A percentile compares a stretch with the other conserved stretches of the same genome.
Conservation (phyloP, 148 eudicot species). For the Polygonum aviculare region DNA sequence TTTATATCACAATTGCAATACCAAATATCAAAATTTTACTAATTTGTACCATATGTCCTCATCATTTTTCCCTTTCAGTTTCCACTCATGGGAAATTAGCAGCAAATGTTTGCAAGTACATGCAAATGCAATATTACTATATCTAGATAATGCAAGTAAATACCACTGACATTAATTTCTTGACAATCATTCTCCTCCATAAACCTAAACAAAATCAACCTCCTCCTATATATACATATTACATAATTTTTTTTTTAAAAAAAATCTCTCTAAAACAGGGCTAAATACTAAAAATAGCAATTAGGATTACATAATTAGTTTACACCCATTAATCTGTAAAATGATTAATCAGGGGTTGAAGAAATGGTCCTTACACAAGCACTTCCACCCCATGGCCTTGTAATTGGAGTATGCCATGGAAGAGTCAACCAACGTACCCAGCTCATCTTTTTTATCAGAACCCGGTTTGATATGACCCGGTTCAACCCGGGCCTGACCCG, state of each 20-base stretch:
- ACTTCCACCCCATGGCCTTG: slow-evolving; percentile 96
- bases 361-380: slow-evolving; percentile 54
- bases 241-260: background rate
- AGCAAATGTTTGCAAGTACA: background rate
- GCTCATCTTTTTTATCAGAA: background rate
- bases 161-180: background rate
- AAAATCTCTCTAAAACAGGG: background rate
- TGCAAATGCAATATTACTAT: background rate
- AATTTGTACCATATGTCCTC: background rate
- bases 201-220: background rate
- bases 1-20: background rate
- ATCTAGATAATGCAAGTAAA: background rate
- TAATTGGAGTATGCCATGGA: slow-evolving; percentile 56
- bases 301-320: background rate
- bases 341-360: slow-evolving; percentile 47
- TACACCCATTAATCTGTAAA: background rate
- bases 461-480: background rate
- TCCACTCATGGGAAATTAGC: background rate
- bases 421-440: slow-evolving; percentile 17
- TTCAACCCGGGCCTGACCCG: slow-evolving; percentile 31
- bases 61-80: background rate
- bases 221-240: background rate
- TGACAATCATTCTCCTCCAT: background rate
- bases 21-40: background rate
- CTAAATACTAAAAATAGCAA: background rate